Conservation (phyloP, 176 grass and related monocot species). For the sorghum (Sorghum bicolor) region DNA sequence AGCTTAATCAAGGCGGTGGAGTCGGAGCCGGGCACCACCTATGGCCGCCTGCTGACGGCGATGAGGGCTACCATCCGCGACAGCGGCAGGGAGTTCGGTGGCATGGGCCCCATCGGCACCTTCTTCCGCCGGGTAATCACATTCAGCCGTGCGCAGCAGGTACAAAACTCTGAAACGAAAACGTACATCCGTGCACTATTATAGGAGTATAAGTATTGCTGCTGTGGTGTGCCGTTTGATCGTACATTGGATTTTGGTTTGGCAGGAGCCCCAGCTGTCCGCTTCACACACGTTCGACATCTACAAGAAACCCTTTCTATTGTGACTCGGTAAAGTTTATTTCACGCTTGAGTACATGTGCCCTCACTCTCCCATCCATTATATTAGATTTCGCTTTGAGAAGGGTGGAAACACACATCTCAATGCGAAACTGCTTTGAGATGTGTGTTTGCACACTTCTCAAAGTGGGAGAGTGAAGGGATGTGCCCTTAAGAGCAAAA, state of each 20-base stretch:
- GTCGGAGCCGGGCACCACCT: constrained; percentile 34
- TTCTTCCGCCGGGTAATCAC: constrained; percentile 47
- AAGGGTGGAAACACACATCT: too few relatives aligned
- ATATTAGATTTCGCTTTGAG: too few relatives aligned
- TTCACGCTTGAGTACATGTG: too few relatives aligned
- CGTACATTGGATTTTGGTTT: neutral
- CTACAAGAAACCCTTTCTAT: constrained; percentile 34
- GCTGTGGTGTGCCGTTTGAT: too few relatives aligned
- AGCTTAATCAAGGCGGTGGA: constrained; percentile 74
- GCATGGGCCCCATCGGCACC: constrained; percentile 35
- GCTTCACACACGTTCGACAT: constrained; percentile 39
- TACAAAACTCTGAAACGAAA: neutral
- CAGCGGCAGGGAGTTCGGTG: constrained; percentile 33
- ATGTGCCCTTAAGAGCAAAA: too few relatives aligned
- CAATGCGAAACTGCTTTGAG: too few relatives aligned
- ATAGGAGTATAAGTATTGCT: too few relatives aligned
- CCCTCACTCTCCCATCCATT: too few relatives aligned
- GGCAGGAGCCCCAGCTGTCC: constrained; percentile 41
- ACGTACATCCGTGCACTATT: neutral
- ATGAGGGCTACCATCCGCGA: constrained; percentile 24
- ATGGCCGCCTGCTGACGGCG: constrained; percentile 27
- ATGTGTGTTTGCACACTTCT: too few relatives aligned
- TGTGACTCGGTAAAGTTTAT: too few relatives aligned
- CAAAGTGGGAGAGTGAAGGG: too few relatives aligned
- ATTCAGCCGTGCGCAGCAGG: constrained; percentile 38